phyloP scores from a whole-genome alignment of 305 asterid genomes.

The Solanum hybrid region DNA sequence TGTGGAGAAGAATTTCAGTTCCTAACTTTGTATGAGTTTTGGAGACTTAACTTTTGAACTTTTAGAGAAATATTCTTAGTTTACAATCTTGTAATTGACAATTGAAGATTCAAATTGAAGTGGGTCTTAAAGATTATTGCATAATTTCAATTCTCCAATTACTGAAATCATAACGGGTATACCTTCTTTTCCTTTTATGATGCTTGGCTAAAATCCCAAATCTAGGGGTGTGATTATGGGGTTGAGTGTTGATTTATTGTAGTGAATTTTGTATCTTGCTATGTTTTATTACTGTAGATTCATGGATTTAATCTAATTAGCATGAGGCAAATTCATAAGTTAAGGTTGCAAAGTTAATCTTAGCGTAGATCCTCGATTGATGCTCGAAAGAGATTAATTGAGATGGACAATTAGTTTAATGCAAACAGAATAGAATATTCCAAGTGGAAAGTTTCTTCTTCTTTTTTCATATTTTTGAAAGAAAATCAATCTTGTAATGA shows the following conservation, averaged over 20 bases:
- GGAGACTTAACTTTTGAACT: neutral
- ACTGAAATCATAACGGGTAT: neutral
- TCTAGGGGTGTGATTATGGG: neutral
- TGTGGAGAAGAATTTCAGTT: too few relatives aligned
- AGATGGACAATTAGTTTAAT: neutral
- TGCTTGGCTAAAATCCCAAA: neutral
- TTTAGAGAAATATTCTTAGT: neutral
- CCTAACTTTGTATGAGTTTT: neutral
- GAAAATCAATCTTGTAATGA: neutral
- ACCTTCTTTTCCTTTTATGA: neutral
- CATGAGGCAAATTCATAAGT: neutral
- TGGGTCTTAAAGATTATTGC: neutral
- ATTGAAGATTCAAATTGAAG: neutral
- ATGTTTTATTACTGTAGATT: neutral
- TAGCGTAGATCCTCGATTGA: neutral
- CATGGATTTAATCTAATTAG: neutral
- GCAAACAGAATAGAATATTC: neutral
- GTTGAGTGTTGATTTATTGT: neutral
- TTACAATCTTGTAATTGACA: neutral
- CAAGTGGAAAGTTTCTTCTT: neutral
- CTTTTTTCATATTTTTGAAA: neutral
- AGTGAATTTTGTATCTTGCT: neutral
- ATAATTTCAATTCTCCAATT: neutral
- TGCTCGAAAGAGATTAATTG: neutral
- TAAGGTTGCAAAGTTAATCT: neutral